Base-by-base conservation (phyloP, 495 filamentous ascomycete species). In the Xylaria scruposa region DNA sequence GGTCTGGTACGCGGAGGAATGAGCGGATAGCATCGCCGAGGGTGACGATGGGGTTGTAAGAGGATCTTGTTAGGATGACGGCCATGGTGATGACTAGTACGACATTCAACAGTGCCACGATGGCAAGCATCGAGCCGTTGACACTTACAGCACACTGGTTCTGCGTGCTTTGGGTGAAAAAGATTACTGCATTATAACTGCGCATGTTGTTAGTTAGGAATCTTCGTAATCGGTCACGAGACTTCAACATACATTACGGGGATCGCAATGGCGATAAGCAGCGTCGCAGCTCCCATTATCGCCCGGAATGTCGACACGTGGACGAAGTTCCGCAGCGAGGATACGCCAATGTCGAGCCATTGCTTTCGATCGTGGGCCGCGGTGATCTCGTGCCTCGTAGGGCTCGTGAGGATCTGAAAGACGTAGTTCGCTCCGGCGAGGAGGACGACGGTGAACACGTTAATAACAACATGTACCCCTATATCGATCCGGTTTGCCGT, bases 341-440 rank as follows among this genome's bases (percentile, higher is more conserved):
- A 85, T 40, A 87, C 75, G 13, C 87, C 87, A 51, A 88, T 87
- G 76, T 89, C 84, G 68, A 89, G 73, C 86, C 86, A 88, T n/a
- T 61, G 77, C 70, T 75, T 78, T 51, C 73, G 78, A 15, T 67
- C 54, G 71, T 89, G 88, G 13, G 87, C 87, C 33, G 74, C 75
- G 51, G 81, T 73, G n/a, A 89, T 75, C 75, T 89, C 87, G 54
- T 77, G 73, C 61, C 86, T 80, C 59, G 85, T 88, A 19, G 87
- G 87, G 53, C 86, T 87, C 68, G 80, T 81, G 19, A 89, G 82
- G 26, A 84, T 76, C 70, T 88, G 86, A 74, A 87, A 85, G 56
- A 79, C 75, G 65, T 86, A 86, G 70, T 86, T 85, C 6, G 79
- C 84, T 0, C 81, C 83, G 7, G 78, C 81, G n/a, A 85, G 59